Percentiles rank a stretch among this genome's conserved stretches.
Conservation (phyloP, 2,329 filamentous ascomycete genomes). For the Fonsecaea nubica region DNA sequence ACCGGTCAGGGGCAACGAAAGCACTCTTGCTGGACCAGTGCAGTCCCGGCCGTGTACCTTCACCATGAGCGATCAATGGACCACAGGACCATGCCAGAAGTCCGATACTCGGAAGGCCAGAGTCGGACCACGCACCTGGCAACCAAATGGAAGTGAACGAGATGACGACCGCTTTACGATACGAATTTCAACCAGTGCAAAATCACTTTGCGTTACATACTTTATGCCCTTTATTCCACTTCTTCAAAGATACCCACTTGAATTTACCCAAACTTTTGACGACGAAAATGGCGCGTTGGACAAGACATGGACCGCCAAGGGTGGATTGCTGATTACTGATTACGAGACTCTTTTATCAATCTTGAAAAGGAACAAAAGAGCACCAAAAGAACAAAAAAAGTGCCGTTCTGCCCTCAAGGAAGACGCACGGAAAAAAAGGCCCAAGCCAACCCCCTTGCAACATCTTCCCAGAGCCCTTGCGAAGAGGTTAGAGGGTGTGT, state of each 20-base stretch:
- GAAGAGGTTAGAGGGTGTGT: neutral
- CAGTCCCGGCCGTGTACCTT: neutral
- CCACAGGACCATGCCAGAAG: conserved; percentile 4
- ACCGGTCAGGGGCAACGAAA: neutral
- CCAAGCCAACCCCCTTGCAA: neutral
- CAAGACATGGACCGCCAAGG: neutral
- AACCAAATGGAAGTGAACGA: neutral
- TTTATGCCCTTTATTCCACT: neutral
- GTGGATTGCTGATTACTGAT: neutral
- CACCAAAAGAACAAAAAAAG: neutral
- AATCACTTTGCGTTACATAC: neutral
- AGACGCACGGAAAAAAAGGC: neutral
- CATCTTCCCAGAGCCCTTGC: neutral
- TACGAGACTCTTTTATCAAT: neutral
- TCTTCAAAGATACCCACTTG: conserved; percentile 26
- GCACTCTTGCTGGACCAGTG: neutral
- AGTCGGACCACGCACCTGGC: neutral
- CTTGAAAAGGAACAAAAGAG: neutral
- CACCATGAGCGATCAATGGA: conserved; percentile 5
- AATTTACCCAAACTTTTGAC: conserved; percentile 1
- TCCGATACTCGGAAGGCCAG: neutral
- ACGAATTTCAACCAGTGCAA: conserved; percentile 5
- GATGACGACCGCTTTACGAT: conserved; percentile 1
- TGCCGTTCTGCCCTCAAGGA: neutral
- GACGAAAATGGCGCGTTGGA: neutral